A percentile compares a stretch with the other conserved stretches of the same genome.
phyloP scores from a whole-genome alignment of 805 yeast genomes.

The Wilhelminamyces savonicus region DNA sequence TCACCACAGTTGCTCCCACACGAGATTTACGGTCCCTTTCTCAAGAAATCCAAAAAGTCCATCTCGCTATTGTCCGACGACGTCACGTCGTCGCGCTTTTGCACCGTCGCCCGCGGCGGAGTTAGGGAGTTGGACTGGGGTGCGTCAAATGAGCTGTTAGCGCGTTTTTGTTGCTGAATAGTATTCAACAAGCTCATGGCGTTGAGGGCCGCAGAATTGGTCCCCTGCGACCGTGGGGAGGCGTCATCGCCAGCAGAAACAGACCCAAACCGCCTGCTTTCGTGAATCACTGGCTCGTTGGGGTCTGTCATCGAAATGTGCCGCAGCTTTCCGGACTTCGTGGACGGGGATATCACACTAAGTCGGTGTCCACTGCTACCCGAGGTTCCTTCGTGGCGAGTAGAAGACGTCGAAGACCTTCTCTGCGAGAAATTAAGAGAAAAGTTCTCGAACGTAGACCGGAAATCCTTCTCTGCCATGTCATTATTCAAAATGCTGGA shows the following conservation, averaged over 20 bases:
- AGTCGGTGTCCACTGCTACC: no score
- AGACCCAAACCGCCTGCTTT: constrained; percentile 7
- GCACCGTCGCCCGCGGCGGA: no score
- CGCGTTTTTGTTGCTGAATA: neutral
- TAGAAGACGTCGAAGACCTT: no score
- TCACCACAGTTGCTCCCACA: no score
- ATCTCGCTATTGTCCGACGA: constrained; percentile 30
- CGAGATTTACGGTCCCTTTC: no score
- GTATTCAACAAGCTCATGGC: neutral
- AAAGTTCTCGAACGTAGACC: constrained; percentile 22
- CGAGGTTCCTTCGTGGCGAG: no score
- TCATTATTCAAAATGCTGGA: constrained; percentile 30
- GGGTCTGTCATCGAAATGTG: constrained; percentile 14
- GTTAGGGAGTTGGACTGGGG: no score
- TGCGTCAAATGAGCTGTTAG: neutral
- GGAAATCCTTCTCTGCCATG: constrained; percentile 20
- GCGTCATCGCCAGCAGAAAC: no score
- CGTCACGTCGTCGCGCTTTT: no score
- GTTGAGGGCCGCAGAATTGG: neutral
- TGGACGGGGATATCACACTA: constrained; percentile 5
- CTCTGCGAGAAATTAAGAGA: constrained; percentile 16
- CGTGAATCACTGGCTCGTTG: constrained; percentile 10
- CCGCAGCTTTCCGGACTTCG: constrained; percentile 9
- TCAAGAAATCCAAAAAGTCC: constrained; percentile 43
- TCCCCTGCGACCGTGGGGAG: no score